Base-by-base conservation (phyloP, 345 rosid species). In the Kandelia obovata region DNA sequence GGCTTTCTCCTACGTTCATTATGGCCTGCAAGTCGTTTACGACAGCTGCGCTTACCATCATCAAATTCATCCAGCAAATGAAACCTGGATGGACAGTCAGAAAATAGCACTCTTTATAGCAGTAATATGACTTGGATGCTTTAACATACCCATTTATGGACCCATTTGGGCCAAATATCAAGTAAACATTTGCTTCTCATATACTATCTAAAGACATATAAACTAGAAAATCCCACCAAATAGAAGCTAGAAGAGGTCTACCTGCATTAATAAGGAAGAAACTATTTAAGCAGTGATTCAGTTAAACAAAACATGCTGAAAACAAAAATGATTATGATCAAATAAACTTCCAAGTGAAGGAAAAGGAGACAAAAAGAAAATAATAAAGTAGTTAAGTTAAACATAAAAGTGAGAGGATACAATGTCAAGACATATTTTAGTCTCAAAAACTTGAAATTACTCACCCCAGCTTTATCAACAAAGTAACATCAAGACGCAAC, bases 11-110 rank as follows among this genome's bases (percentile, higher is more conserved):
- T 66, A 7, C 84, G 77, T 53, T 78, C 79, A 64, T 81, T 81
- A 69, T 81, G 84, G 43, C 82, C 82, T 51, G 84, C 82, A 53
- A 81, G 77, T 63, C 84, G 84, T 67, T 65, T 81, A 55, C 84
- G 81, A 70, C 84, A 81, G 68, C 84, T 81, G 35, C 84, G 84
- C 71, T 81, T 81, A 31, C 80, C 81, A 62, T 78, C 84, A 72
- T 81, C 84, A 59, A 81, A 81, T 75, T 81, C 84, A 32, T 53
- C 69, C 59, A 81, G 75, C 75, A 78, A 64, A 72, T 81, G 84
- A 64, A 81, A 81, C 84, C 84, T 81, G 76, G 9, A 27, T 16
- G n/a, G 28, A 53, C 27, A 20, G 28, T 61, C 27, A 20, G 66
- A 72, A 64, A 32, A 35, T 51, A 65, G 35, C 59, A 25, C 25